Percentiles rank a stretch among this genome's conserved stretches.
Evolutionary conservation across 2,329 filamentous ascomycete species (phyloP).

Genomic region (Botrytis pseudocinerea): DNA sequence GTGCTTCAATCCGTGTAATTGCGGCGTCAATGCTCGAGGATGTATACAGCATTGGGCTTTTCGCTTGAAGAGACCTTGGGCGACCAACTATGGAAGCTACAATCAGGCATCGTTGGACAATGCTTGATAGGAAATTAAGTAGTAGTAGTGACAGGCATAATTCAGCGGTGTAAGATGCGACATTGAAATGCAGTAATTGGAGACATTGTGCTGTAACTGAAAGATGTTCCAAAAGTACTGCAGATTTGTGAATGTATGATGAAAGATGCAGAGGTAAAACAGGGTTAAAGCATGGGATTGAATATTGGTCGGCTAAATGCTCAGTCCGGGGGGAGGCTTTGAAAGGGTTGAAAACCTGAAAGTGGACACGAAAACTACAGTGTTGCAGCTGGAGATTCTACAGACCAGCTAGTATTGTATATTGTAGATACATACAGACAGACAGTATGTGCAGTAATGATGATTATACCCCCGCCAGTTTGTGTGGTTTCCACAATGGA

Average conservation of each 20-base stretch:
- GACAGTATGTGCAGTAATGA: not conserved
- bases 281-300: not conserved
- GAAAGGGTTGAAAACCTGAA: not conserved
- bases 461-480: not conserved
- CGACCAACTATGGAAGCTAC: not conserved
- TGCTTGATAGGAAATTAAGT: not conserved
- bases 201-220: not conserved
- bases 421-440: not conserved
- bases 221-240: slow-evolving; percentile 7
- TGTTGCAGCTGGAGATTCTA: not conserved
- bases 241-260: not conserved
- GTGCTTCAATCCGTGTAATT: not conserved
- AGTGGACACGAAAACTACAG: not conserved
- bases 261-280: not conserved
- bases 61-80: not conserved
- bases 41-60: not conserved
- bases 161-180: slow-evolving; percentile 10
- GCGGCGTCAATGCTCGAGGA: not conserved
- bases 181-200: not conserved
- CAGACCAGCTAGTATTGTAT: too few species aligned
- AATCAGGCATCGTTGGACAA: not conserved
- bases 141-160: not conserved
- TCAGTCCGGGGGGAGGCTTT: not conserved
- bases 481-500: not conserved
- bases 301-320: slow-evolving; percentile 1